phyloP scores from a whole-genome alignment of 441 rosid species.

The Iberis amara region DNA sequence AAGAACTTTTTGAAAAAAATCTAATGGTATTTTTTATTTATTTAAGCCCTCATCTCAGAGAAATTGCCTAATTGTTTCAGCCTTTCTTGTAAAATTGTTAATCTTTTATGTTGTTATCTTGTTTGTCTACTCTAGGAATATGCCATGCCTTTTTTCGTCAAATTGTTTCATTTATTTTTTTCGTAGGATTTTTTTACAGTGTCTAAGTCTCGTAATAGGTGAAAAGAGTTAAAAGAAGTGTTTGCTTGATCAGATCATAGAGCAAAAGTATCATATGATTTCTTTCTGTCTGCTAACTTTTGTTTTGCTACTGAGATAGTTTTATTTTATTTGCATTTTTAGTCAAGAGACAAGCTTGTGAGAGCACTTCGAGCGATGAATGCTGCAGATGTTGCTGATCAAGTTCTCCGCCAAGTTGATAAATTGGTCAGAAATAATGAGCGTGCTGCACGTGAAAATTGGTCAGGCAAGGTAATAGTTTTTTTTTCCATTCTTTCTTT shows the following conservation, averaged over 20 bases:
- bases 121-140: slow-evolving; percentile 10
- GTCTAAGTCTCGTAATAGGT: slow-evolving; percentile 7
- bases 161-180: not conserved
- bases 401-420: slow-evolving; percentile 93
- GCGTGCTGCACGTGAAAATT: slow-evolving; percentile 82
- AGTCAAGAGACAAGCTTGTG: slow-evolving; percentile 89
- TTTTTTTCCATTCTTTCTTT: slow-evolving; percentile 11
- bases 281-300: slow-evolving; percentile 9
- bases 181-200: too few species aligned
- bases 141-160: not conserved
- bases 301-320: slow-evolving; percentile 24
- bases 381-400: slow-evolving; percentile 98
- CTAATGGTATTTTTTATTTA: not conserved
- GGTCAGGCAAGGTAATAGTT: slow-evolving; percentile 58
- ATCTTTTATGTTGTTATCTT: slow-evolving; percentile 16
- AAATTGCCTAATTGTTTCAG: slow-evolving; percentile 14
- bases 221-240: slow-evolving; percentile 17
- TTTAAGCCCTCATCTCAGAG: slow-evolving; percentile 11
- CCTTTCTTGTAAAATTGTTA: slow-evolving; percentile 9
- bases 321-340: slow-evolving; percentile 30
- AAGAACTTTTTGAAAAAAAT: not conserved
- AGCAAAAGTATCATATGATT: slow-evolving; percentile 17
- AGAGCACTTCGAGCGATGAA: slow-evolving; percentile 82
- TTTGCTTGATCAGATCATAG: slow-evolving; percentile 18
- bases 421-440: slow-evolving; percentile 73